Percentiles rank a stretch among this genome's conserved stretches.
Conservation (phyloP, 2,329 filamentous ascomycete genomes). For the Ophiostoma sp. region DNA sequence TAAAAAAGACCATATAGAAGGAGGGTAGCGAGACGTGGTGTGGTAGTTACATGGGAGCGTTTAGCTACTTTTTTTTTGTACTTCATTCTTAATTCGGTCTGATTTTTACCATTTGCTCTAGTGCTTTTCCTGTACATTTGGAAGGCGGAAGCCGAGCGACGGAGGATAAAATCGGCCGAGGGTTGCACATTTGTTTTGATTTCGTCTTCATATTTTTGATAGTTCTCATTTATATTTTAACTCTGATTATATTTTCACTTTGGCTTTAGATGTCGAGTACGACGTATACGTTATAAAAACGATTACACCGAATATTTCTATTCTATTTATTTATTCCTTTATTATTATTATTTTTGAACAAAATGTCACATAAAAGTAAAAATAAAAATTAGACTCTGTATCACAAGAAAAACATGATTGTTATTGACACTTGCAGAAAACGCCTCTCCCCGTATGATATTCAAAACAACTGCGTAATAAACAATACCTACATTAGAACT, state of each 20-base stretch:
- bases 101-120: not conserved
- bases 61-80: not conserved
- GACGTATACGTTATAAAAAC: too few relatives aligned
- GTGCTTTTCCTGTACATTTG: not conserved
- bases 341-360: too few relatives aligned
- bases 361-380: too few relatives aligned
- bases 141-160: slow-evolving; percentile 1
- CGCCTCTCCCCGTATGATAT: not conserved
- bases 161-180: not conserved
- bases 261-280: not conserved
- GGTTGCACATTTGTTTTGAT: not conserved
- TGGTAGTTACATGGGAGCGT: slow-evolving; percentile 9
- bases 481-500: not conserved
- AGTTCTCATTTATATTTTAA: not conserved
- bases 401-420: too few relatives aligned
- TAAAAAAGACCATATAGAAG: slow-evolving; percentile 30
- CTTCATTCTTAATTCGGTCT: not conserved
- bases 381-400: not conserved
- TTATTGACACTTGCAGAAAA: not conserved
- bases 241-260: not conserved
- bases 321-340: too few relatives aligned
- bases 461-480: not conserved
- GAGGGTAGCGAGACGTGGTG: not conserved
- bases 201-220: not conserved
- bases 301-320: too few relatives aligned